Evolutionary conservation across 768 basidiomycete species (phyloP).

Genomic region (Boletellus emodensis): DNA sequence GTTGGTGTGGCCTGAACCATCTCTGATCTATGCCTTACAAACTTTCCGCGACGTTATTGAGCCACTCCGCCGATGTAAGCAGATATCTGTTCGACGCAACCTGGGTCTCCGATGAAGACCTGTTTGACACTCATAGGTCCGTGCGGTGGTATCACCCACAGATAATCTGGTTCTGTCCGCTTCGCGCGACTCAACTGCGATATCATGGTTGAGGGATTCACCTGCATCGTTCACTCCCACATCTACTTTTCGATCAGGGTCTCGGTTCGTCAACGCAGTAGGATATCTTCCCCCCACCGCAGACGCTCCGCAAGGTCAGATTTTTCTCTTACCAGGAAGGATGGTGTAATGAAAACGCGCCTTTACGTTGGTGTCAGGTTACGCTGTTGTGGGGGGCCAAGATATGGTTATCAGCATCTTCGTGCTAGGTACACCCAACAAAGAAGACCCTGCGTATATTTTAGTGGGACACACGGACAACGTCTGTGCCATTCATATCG

Average conservation of each 20-base stretch:
- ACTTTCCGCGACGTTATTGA: conserved; percentile 66
- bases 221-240: conserved; percentile 50
- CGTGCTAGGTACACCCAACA: conserved; percentile 48
- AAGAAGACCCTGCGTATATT: conserved; percentile 73
- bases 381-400: conserved; percentile 82
- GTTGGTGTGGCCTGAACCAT: not conserved
- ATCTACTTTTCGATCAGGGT: conserved; percentile 56
- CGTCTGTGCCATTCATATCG: conserved; percentile 78
- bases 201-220: conserved; percentile 69
- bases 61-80: conserved; percentile 73
- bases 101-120: conserved; percentile 7
- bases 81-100: conserved; percentile 2
- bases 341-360: not conserved
- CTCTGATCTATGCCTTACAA: conserved; percentile 58
- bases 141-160: conserved; percentile 73
- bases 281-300: conserved; percentile 69
- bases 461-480: conserved; percentile 89
- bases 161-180: conserved; percentile 80
- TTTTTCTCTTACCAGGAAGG: not conserved
- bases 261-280: conserved; percentile 78
- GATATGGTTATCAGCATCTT: conserved; percentile 87
- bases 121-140: conserved; percentile 54
- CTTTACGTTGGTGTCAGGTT: conserved; percentile 48
- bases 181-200: conserved; percentile 88
- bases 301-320: conserved; percentile 66